Percentiles rank a stretch among this genome's conserved stretches.
Evolutionary conservation across 2,329 filamentous ascomycete genomes (phyloP).

Genomic region (Venturia carpophila): DNA sequence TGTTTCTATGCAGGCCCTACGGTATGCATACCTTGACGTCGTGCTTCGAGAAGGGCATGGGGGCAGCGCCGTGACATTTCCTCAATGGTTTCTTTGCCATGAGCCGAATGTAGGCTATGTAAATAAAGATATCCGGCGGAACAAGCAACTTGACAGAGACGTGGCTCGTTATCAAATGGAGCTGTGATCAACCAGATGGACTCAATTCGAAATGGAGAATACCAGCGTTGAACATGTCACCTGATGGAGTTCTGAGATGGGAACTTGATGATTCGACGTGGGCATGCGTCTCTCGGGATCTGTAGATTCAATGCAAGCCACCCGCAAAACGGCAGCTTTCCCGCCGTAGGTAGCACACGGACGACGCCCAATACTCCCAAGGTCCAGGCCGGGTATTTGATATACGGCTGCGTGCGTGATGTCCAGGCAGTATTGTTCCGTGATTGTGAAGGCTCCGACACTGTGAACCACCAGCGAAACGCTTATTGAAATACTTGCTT

Average conservation of each 20-base stretch:
- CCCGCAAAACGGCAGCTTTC: neutral
- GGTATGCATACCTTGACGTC: neutral
- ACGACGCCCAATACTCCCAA: neutral
- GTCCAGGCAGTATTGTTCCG: neutral
- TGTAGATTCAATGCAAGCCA: constrained; percentile 2
- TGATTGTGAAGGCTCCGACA: neutral
- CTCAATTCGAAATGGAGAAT: too few species aligned
- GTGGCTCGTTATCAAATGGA: too few species aligned
- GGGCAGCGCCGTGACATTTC: neutral
- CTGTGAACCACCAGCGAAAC: too few species aligned
- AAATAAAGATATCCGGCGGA: too few species aligned
- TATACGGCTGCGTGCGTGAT: neutral
- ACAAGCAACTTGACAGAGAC: too few species aligned
- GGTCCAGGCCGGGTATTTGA: neutral
- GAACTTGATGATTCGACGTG: too few species aligned
- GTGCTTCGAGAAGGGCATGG: neutral
- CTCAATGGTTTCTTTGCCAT: neutral
- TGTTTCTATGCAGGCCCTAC: neutral
- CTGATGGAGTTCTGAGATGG: too few species aligned
- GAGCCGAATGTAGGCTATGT: neutral
- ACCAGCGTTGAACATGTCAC: too few species aligned
- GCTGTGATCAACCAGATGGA: too few species aligned
- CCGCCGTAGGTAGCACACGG: neutral
- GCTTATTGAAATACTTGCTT: too few species aligned
- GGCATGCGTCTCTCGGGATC: neutral